Base-by-base conservation (phyloP, 2,329 filamentous ascomycete genomes). In the Pseudocercospora fijiensis region DNA sequence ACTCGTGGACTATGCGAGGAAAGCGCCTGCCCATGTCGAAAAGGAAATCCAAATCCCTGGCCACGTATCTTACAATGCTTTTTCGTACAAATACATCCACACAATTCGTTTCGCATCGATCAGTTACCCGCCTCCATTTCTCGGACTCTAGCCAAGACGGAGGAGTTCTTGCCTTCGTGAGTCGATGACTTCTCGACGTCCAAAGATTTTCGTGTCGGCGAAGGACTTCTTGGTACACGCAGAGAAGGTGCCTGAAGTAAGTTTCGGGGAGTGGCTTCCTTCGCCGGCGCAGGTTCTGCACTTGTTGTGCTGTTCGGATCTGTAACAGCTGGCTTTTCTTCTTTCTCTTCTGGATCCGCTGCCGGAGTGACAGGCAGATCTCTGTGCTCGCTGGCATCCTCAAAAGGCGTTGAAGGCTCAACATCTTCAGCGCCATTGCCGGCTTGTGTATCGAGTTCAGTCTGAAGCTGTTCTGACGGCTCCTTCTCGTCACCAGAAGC, bases 41-140 rank as follows among this genome's bases (percentile, higher is more conserved):
- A 41, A 41, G 37, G 24, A 49, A 22, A 22, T 49, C 10, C 20
- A 26, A 49, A 49, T 26, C 18, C 18, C 45, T 49, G 45, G 20
- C 6, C 45, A 18, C 22, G 13, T 49, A 49, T 49, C 45, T 6
- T 22, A 49, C 18, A 22, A 49, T 49, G 22, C 51, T 55, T 55
- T 13, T 26, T 20, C 28, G 28, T 56, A 56, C 53, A 56, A 56
- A n/a, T 56, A 56, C 53, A 56, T 24, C 22, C 45, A 53, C 51
- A 30, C 5, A 53, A 53, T 10, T 52, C 43, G 45, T 18, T 18
- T 13, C 13, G 20, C 18, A 5, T 49, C 51, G 24, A 41, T 56
- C 53, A 56, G 28, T 56, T 56, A 28, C 53, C 22, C 18, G 67
- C 59, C 57, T 71, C 69, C 69, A 71, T 71, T 13, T 67, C 69